These are phyloP conservation scores for Paracoccidioides lutzii DNA, from an alignment of 2,329 filamentous ascomycete species.

Conservation along the genomic window DNA sequence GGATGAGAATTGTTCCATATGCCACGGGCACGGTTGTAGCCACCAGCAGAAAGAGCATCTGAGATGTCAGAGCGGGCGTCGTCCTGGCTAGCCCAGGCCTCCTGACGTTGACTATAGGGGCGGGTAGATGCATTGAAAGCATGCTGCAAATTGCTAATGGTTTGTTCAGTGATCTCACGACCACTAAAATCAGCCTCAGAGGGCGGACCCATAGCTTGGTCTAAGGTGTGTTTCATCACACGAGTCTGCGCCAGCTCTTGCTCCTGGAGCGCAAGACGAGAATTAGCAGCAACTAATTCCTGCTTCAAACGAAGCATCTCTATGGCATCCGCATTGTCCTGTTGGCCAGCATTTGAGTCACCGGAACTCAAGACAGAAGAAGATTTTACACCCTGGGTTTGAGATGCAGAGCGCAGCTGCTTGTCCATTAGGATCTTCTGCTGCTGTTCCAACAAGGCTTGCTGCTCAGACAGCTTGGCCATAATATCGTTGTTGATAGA, in stretches of 20 bases:
- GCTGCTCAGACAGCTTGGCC: constrained; percentile 61
- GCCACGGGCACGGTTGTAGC: constrained; percentile 28
- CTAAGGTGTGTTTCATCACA: constrained; percentile 48
- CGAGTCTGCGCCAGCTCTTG: constrained; percentile 48
- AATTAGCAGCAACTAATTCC: constrained; percentile 44
- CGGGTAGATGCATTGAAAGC: constrained; percentile 41
- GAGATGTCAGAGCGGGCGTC: constrained; percentile 35
- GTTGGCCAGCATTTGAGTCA: constrained; percentile 5
- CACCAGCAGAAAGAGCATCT: constrained; percentile 29
- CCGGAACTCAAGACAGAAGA: constrained; percentile 12
- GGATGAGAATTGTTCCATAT: constrained; percentile 18
- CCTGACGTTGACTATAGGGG: constrained; percentile 28
- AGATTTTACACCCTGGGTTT: constrained; percentile 9
- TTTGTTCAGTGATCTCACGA: constrained; percentile 39
- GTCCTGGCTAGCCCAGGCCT: constrained; percentile 32
- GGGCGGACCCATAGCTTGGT: constrained; percentile 43
- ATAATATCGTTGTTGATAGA: constrained; percentile 34
- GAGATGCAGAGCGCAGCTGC: constrained; percentile 5
- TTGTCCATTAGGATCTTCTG: constrained; percentile 35
- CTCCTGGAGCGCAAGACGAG: constrained; percentile 47
- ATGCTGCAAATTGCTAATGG: constrained; percentile 38
- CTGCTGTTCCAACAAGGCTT: constrained; percentile 47
- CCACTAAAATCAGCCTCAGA: constrained; percentile 40
- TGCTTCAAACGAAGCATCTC: constrained; percentile 45
- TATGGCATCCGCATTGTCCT: constrained; percentile 23